These are phyloP conservation scores for Stachybotrys chlorohalonatus DNA, from an alignment of 2,329 filamentous ascomycete species.

Conservation along the genomic window DNA sequence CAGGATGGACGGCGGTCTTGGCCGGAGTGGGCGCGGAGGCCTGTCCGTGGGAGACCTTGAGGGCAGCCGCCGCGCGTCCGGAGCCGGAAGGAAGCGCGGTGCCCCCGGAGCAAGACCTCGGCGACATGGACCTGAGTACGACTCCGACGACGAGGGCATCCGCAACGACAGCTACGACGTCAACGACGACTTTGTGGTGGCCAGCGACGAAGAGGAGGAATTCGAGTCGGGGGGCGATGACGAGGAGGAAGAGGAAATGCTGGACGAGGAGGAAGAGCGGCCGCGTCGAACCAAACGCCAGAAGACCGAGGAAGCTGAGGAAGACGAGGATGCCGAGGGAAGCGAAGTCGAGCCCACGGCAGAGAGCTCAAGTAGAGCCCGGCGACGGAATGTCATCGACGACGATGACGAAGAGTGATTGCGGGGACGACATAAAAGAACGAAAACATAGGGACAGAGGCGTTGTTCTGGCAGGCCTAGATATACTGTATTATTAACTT, in stretches of 20 bases:
- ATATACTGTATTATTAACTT: not conserved
- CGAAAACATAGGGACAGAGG: not conserved
- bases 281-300: conserved; percentile 38
- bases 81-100: conserved; percentile 43
- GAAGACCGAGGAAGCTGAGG: conserved; percentile 39
- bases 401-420: conserved; percentile 47
- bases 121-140: conserved; percentile 54
- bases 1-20: conserved; percentile 50
- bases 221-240: conserved; percentile 53
- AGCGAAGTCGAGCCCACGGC: conserved; percentile 38
- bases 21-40: conserved; percentile 42
- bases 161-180: conserved; percentile 70
- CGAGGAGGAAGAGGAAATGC: conserved; percentile 51
- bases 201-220: conserved; percentile 64
- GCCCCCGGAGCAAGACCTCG: conserved; percentile 41
- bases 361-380: conserved; percentile 33
- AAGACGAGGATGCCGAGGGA: conserved; percentile 41
- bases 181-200: conserved; percentile 70
- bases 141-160: conserved; percentile 63
- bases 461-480: not conserved
- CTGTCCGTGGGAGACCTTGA: conserved; percentile 64
- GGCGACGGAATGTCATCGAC: conserved; percentile 48
- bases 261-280: conserved; percentile 44
- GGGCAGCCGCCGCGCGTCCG: conserved; percentile 40
- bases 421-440: not conserved